These are phyloP conservation scores for Tylopilus intermedius DNA, from an alignment of 768 basidiomycete species.

Conservation along the genomic window DNA sequence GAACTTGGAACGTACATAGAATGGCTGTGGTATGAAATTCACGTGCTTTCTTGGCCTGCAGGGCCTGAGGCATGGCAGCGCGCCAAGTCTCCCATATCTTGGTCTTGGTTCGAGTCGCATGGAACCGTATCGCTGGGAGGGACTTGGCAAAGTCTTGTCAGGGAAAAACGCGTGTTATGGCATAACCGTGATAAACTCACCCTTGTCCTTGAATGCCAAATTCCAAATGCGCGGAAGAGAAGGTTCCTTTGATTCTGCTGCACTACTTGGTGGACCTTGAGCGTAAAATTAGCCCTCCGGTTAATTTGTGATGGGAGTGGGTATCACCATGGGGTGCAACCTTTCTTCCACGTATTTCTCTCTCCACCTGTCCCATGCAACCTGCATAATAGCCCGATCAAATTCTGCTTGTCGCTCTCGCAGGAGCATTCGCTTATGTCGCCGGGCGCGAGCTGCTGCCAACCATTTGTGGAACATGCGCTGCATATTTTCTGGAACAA, in stretches of 20 bases:
- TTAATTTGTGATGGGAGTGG: not conserved
- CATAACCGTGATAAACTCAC: conserved; percentile 34
- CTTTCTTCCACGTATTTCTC: conserved; percentile 63
- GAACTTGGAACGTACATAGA: conserved; percentile 46
- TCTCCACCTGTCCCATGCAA: conserved; percentile 77
- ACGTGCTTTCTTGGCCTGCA: conserved; percentile 61
- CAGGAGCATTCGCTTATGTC: conserved; percentile 56
- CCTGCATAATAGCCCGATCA: conserved; percentile 44
- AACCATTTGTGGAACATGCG: conserved; percentile 72
- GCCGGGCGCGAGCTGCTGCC: conserved; percentile 50
- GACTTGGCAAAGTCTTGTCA: conserved; percentile 42
- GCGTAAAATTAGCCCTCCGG: conserved; percentile 7
- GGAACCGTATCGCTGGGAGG: conserved; percentile 74
- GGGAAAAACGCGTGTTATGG: not conserved
- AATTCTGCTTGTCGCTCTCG: conserved; percentile 61
- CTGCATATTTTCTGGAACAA: conserved; percentile 53
- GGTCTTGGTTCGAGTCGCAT: conserved; percentile 54
- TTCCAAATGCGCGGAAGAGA: conserved; percentile 61
- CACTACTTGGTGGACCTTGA: conserved; percentile 42
- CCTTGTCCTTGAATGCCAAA: conserved; percentile 73
- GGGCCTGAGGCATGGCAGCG: conserved; percentile 62
- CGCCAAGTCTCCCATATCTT: conserved; percentile 66
- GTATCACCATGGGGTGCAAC: conserved; percentile 55
- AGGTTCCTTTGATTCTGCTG: conserved; percentile 55
- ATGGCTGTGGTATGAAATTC: conserved; percentile 51